These are phyloP conservation scores for Ogataea trehaloabstinens DNA, from an alignment of 805 yeast species.

Conservation along the genomic window DNA sequence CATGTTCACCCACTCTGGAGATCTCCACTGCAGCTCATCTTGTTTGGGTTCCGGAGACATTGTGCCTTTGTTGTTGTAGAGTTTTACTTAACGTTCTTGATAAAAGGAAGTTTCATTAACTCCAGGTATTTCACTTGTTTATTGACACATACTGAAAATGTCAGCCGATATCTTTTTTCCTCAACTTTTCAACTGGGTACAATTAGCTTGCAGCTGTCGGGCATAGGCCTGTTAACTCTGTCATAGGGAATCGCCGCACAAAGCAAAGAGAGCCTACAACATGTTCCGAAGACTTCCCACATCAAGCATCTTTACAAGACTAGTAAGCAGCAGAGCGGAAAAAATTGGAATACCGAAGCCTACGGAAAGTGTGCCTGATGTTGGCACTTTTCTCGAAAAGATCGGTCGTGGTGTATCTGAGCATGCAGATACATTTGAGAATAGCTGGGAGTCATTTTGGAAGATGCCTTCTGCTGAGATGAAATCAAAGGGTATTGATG, in stretches of 20 bases:
- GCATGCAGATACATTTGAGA: conserved; percentile 64
- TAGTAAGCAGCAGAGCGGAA: not conserved
- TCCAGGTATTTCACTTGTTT: too few relatives aligned
- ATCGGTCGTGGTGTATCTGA: conserved; percentile 79
- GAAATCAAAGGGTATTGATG: conserved; percentile 77
- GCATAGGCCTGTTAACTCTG: too few relatives aligned
- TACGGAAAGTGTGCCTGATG: conserved; percentile 60
- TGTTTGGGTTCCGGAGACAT: conserved; percentile 38
- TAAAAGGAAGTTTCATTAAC: too few relatives aligned
- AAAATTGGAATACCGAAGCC: conserved; percentile 42
- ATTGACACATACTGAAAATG: too few relatives aligned
- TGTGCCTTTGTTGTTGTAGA: not conserved
- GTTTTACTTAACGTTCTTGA: too few relatives aligned
- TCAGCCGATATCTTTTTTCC: not conserved
- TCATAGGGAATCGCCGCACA: too few relatives aligned
- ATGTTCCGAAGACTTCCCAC: not conserved
- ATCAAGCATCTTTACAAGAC: not conserved
- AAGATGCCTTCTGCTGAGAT: conserved; percentile 49
- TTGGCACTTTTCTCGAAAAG: conserved; percentile 63
- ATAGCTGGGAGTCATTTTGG: conserved; percentile 68
- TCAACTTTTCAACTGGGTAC: too few relatives aligned
- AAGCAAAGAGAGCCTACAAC: too few relatives aligned
- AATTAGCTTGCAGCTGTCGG: too few relatives aligned
- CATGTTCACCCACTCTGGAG: conserved; percentile 95
- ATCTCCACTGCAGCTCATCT: conserved; percentile 94